A percentile compares a stretch with the other conserved stretches of the same genome.
Evolutionary conservation across 768 basidiomycete species (phyloP).

Genomic region (Zangia roseola): DNA sequence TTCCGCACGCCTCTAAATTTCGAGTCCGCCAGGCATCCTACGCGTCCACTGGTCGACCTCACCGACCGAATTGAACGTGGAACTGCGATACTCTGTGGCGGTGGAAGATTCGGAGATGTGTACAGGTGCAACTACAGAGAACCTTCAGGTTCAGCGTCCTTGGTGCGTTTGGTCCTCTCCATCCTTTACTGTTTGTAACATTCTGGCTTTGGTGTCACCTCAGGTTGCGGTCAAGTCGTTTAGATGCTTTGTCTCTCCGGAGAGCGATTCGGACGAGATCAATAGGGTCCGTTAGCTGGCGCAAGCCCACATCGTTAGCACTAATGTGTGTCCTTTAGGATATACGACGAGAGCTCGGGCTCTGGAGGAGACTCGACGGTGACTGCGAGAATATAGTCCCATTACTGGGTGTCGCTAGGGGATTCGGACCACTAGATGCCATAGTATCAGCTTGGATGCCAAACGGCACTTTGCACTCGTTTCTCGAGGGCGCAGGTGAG

Average conservation of each 20-base stretch:
- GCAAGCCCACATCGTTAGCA: not conserved
- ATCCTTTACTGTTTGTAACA: too few species aligned
- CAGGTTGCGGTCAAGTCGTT: conserved; percentile 12
- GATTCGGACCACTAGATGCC: conserved; percentile 16
- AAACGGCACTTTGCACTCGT: conserved; percentile 16
- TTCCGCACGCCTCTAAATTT: too few species aligned
- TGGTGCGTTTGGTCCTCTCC: too few species aligned
- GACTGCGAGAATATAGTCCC: conserved; percentile 22
- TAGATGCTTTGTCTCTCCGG: not conserved
- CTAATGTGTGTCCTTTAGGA: not conserved
- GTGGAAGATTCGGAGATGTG: too few species aligned
- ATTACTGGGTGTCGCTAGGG: conserved; percentile 19
- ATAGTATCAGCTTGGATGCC: conserved; percentile 22
- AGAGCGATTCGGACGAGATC: not conserved
- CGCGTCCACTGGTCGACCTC: not conserved
- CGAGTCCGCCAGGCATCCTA: too few species aligned
- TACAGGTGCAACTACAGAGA: too few species aligned
- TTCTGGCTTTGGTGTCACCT: too few species aligned
- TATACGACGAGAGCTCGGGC: conserved; percentile 22
- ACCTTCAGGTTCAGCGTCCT: too few species aligned
- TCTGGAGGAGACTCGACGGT: conserved; percentile 19
- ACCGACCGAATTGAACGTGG: not conserved
- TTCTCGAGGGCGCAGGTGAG: conserved; percentile 5
- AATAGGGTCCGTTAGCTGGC: not conserved
- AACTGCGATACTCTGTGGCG: too few species aligned